Conservation (phyloP, 2,329 filamentous ascomycete genomes). For the Neofusicoccum sp. region DNA sequence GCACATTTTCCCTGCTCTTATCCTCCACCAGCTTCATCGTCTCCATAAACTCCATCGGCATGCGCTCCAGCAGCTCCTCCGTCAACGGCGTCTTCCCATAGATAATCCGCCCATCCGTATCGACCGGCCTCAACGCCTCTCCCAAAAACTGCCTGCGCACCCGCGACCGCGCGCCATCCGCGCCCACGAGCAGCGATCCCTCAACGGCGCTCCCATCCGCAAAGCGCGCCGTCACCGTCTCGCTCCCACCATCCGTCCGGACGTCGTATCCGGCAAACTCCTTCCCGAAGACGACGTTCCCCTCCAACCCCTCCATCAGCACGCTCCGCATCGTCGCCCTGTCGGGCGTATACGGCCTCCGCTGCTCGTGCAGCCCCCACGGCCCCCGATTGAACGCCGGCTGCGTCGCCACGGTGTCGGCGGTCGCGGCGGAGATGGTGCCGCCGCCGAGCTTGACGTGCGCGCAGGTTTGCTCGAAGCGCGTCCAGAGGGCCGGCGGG, state of each 20-base stretch:
- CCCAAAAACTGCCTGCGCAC: slow-evolving; percentile 45
- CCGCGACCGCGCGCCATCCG: slow-evolving; percentile 32
- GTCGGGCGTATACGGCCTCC: slow-evolving; percentile 9
- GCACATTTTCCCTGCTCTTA: slow-evolving; percentile 12
- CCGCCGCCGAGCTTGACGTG: neutral
- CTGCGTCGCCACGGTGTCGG: neutral
- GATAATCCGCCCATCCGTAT: slow-evolving; percentile 42
- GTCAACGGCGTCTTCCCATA: slow-evolving; percentile 46
- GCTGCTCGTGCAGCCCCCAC: neutral
- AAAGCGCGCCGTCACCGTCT: slow-evolving; percentile 18
- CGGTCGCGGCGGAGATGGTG: neutral
- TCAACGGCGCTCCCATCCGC: slow-evolving; percentile 17
- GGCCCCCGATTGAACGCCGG: neutral
- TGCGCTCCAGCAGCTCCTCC: slow-evolving; percentile 25
- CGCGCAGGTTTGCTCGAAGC: slow-evolving; percentile 5
- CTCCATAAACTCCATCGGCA: slow-evolving; percentile 30
- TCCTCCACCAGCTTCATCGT: slow-evolving; percentile 26
- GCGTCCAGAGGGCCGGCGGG: neutral
- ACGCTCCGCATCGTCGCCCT: neutral
- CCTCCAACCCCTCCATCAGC: slow-evolving; percentile 1
- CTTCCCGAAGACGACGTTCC: neutral
- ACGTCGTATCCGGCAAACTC: neutral
- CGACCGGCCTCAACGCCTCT: slow-evolving; percentile 33
- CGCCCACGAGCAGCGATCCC: slow-evolving; percentile 23
- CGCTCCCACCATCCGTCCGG: too few relatives aligned